Percentiles rank a stretch among this genome's conserved stretches.
Conservation (phyloP, 331 rosid genomes). For the Acacia concinna region DNA sequence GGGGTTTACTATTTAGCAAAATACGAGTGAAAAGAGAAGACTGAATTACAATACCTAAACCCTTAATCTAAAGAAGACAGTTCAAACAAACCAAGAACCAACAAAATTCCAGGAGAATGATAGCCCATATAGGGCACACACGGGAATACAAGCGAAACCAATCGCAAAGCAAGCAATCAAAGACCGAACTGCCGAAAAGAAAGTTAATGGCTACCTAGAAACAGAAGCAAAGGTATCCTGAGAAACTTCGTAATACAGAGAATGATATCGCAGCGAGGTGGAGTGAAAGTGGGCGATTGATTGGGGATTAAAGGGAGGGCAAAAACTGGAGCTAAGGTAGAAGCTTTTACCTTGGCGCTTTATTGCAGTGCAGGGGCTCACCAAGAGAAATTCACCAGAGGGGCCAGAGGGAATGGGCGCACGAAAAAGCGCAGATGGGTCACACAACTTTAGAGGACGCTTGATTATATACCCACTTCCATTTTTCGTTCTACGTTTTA, state of each 20-base stretch:
- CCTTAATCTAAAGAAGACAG: not conserved
- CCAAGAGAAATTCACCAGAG: not conserved
- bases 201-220: not conserved
- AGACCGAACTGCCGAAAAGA: not conserved
- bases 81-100: not conserved
- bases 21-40: not conserved
- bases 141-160: not conserved
- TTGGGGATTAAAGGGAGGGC: not conserved
- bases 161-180: not conserved
- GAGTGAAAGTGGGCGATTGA: not conserved
- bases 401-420: not conserved
- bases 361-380: not conserved
- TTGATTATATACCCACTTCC: not conserved
- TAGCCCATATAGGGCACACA: not conserved
- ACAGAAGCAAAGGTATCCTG: not conserved
- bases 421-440: not conserved
- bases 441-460: not conserved
- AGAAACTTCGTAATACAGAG: not conserved
- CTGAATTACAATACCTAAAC: not conserved
- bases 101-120: not conserved
- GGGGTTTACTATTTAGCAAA: not conserved
- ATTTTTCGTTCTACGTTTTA: not conserved
- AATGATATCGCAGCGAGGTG: not conserved
- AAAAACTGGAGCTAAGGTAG: not conserved
- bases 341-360: conserved; percentile 17